phyloP scores from a whole-genome alignment of 495 filamentous ascomycete genomes.

The Parmelia sp. region DNA sequence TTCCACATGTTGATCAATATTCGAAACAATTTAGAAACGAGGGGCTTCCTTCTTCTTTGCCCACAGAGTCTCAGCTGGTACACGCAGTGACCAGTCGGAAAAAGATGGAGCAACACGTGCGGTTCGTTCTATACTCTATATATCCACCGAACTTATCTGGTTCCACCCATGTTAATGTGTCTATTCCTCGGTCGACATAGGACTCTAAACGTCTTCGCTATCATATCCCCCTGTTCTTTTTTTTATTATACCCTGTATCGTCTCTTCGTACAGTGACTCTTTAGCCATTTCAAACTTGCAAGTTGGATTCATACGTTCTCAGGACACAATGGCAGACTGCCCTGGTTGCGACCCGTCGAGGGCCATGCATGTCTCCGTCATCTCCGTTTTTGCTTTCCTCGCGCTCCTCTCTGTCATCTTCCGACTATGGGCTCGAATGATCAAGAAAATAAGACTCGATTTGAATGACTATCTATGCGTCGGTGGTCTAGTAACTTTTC shows the following conservation, averaged over 20 bases:
- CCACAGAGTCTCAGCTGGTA: neutral
- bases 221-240: neutral
- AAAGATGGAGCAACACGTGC: neutral
- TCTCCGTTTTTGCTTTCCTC: slow-evolving; percentile 18
- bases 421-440: slow-evolving; percentile 21
- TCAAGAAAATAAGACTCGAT: slow-evolving; percentile 9
- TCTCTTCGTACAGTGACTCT: neutral
- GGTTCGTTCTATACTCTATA: too few relatives aligned
- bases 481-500: slow-evolving; percentile 8
- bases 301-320: neutral
- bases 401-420: slow-evolving; percentile 13
- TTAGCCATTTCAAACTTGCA: neutral
- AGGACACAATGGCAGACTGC: slow-evolving; percentile 3
- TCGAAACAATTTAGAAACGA: neutral
- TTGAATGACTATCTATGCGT: slow-evolving; percentile 19
- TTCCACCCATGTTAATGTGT: too few relatives aligned
- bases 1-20: neutral
- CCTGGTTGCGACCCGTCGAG: slow-evolving; percentile 1
- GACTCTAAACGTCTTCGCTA: neutral
- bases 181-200: too few relatives aligned
- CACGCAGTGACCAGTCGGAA: neutral
- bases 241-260: neutral
- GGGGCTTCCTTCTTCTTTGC: too few relatives aligned
- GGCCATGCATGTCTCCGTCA: slow-evolving; percentile 13
- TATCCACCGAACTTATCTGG: too few relatives aligned